Conservation (phyloP, 164 flowering plant species). For the Cinnamomum chago region DNA sequence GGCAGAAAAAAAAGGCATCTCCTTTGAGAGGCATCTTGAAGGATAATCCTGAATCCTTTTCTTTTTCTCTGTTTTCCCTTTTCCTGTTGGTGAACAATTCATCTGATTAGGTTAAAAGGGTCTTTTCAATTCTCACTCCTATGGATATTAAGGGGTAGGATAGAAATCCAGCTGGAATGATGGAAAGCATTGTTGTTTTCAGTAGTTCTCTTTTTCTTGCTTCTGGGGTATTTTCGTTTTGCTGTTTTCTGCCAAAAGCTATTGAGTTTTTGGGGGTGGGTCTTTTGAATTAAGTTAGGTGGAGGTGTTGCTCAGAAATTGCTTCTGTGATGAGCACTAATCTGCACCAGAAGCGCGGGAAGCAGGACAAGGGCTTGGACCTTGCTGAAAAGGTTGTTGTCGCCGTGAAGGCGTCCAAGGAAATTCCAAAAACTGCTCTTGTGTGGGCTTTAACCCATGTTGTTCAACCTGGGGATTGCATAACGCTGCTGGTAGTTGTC, state of each 20-base stretch:
- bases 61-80: neutral
- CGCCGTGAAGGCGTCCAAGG: slow-evolving; percentile 91
- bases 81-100: neutral
- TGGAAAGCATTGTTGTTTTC: neutral
- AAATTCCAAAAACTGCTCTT: slow-evolving; percentile 79
- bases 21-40: neutral
- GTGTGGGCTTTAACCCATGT: slow-evolving; percentile 98
- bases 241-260: neutral
- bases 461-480: slow-evolving; percentile 94
- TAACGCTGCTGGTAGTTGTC: slow-evolving; percentile 80
- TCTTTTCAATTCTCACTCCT: neutral
- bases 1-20: neutral
- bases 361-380: slow-evolving; percentile 47
- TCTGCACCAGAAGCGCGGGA: slow-evolving; percentile 37
- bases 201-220: neutral
- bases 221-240: neutral
- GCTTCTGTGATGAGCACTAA: slow-evolving; percentile 19
- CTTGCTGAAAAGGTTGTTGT: slow-evolving; percentile 76
- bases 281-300: slow-evolving; percentile 12
- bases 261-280: slow-evolving; percentile 5
- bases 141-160: neutral
- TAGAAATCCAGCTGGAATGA: neutral
- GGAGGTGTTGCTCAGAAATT: slow-evolving; percentile 7
- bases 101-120: neutral
- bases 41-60: neutral